Evolutionary conservation across 148 eudicot species (phyloP).

Genomic region (Fagopyrum homotropicum): DNA sequence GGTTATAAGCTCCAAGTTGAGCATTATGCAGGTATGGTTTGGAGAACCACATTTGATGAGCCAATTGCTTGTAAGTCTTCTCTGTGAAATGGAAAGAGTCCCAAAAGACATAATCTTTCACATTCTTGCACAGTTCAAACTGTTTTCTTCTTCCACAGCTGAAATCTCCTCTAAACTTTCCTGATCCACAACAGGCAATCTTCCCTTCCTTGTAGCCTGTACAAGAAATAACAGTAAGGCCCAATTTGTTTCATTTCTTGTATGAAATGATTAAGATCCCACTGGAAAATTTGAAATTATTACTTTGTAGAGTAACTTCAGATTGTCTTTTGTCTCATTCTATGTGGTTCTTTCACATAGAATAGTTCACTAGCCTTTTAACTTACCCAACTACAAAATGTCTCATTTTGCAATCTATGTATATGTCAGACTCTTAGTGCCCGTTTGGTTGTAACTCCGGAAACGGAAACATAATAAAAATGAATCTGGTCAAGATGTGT

Average conservation of each 20-base stretch:
- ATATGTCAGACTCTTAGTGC: neutral
- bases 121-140: slow-evolving; percentile 25
- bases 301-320: no score
- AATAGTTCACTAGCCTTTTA: no score
- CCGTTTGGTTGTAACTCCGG: no score
- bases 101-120: slow-evolving; percentile 24
- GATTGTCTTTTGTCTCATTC: no score
- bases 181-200: slow-evolving; percentile 44
- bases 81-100: slow-evolving; percentile 27
- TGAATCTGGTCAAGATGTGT: no score
- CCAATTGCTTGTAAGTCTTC: slow-evolving; percentile 18
- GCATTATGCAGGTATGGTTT: neutral
- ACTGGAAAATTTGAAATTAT: no score
- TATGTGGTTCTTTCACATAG: no score
- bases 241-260: no score
- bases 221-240: neutral
- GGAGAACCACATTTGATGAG: slow-evolving; percentile 25
- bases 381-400: no score
- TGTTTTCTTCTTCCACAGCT: slow-evolving; percentile 57
- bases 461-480: no score
- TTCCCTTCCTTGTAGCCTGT: slow-evolving; percentile 35
- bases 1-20: slow-evolving; percentile 8
- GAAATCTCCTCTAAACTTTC: slow-evolving; percentile 27
- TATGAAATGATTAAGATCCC: no score
- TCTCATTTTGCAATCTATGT: no score